Percentiles rank a stretch among this genome's conserved stretches.
Conservation (phyloP, 2,329 filamentous ascomycete species). For the Aspergillus flavus region DNA sequence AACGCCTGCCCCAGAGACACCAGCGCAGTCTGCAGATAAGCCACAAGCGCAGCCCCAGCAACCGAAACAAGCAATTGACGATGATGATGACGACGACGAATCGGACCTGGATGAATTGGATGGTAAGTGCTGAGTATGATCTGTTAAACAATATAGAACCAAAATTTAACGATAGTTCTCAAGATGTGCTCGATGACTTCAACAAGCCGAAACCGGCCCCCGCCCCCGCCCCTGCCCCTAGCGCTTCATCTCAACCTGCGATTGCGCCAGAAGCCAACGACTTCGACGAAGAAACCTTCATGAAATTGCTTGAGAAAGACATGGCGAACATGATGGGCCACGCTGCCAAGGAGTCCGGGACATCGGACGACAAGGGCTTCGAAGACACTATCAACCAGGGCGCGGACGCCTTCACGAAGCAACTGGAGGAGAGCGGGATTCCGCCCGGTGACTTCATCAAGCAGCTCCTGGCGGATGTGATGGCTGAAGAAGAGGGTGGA, state of each 20-base stretch:
- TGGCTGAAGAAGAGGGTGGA: slow-evolving; percentile 30
- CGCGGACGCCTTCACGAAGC: slow-evolving; percentile 39
- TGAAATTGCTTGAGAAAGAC: slow-evolving; percentile 81
- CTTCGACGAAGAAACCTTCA: slow-evolving; percentile 59
- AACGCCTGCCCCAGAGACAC: not conserved
- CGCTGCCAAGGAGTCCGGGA: slow-evolving; percentile 25
- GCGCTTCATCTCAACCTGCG: slow-evolving; percentile 1
- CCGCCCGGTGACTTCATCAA: slow-evolving; percentile 39
- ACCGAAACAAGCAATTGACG: slow-evolving; percentile 6
- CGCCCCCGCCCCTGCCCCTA: slow-evolving; percentile 24
- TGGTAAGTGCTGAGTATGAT: slow-evolving; percentile 52
- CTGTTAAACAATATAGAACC: not conserved
- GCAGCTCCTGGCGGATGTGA: slow-evolving; percentile 38
- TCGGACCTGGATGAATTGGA: slow-evolving; percentile 96
- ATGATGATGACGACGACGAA: slow-evolving; percentile 62
- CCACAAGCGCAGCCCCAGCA: slow-evolving; percentile 10
- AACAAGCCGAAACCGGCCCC: slow-evolving; percentile 51
- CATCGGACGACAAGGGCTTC: slow-evolving; percentile 24
- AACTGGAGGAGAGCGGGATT: slow-evolving; percentile 38
- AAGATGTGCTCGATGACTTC: slow-evolving; percentile 93
- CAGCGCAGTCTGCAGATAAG: not conserved
- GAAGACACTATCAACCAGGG: slow-evolving; percentile 33
- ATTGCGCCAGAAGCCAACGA: slow-evolving; percentile 19
- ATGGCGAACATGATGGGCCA: slow-evolving; percentile 79
- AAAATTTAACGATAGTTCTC: slow-evolving; percentile 10